These are phyloP conservation scores for Serendipita sp. DNA, from an alignment of 768 basidiomycete genomes.

Conservation along the genomic window DNA sequence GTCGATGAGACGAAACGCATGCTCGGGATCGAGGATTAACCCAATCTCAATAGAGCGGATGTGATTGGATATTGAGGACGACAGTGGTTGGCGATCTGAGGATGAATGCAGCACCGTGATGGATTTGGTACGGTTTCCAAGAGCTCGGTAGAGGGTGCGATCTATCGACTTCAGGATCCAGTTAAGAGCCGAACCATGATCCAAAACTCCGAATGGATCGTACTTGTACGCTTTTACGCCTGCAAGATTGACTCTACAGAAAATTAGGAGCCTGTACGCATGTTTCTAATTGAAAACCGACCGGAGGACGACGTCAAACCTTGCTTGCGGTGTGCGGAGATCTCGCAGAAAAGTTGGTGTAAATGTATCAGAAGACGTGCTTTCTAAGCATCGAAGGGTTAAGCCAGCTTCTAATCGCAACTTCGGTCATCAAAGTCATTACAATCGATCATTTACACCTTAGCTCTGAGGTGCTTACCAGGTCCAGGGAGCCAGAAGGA, in stretches of 20 bases:
- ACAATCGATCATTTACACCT: too few relatives aligned
- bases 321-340: constrained; percentile 40
- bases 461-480: too few relatives aligned
- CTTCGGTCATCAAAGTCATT: constrained; percentile 24
- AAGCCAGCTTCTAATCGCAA: constrained; percentile 58
- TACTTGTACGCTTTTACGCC: constrained; percentile 27
- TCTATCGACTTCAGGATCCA: constrained; percentile 40
- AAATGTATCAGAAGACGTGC: constrained; percentile 44
- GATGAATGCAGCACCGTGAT: constrained; percentile 34
- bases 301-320: constrained; percentile 65
- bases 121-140: constrained; percentile 57
- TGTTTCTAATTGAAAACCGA: constrained; percentile 18
- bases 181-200: constrained; percentile 43
- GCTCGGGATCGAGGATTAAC: constrained; percentile 49
- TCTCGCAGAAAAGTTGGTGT: constrained; percentile 58
- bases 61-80: constrained; percentile 37
- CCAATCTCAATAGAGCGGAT: constrained; percentile 49
- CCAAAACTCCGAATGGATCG: constrained; percentile 29
- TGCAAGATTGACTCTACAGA: constrained; percentile 38
- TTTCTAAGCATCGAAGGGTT: constrained; percentile 52
- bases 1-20: constrained; percentile 78
- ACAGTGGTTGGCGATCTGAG: constrained; percentile 9
- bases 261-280: not conserved
- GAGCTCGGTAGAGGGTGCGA: constrained; percentile 36
- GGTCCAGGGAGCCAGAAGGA: constrained; percentile 58